Percentiles rank a stretch among this genome's conserved stretches.
These are phyloP conservation scores for Fusarium avenaceum DNA, from an alignment of 2,329 filamentous ascomycete genomes.

Conservation along the genomic window DNA sequence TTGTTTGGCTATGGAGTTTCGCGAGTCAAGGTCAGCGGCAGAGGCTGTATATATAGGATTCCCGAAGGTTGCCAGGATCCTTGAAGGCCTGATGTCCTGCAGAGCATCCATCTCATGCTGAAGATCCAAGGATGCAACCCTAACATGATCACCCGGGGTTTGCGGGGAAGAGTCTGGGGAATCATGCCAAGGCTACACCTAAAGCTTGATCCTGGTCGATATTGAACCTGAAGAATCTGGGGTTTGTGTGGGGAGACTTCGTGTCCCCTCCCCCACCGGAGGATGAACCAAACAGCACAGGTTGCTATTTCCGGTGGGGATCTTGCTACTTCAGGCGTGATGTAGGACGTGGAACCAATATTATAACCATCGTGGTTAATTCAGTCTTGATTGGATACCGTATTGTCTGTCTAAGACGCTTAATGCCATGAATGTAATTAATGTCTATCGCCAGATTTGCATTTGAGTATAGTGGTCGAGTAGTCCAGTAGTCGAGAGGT, in stretches of 20 bases:
- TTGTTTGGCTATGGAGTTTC: neutral
- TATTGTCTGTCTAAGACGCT: no score
- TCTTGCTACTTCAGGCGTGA: no score
- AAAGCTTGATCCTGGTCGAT: slow-evolving; percentile 3
- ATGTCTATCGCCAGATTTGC: no score
- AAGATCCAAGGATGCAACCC: neutral
- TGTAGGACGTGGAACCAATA: no score
- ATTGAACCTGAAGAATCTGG: slow-evolving; percentile 1
- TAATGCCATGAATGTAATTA: no score
- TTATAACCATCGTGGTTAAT: no score
- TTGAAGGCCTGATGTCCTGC: neutral
- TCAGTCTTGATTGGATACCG: no score
- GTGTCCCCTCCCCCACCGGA: slow-evolving; percentile 17
- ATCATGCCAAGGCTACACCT: neutral
- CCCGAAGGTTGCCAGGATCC: neutral
- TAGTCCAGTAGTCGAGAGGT: no score
- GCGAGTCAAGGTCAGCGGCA: slow-evolving; percentile 4
- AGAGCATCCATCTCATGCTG: slow-evolving; percentile 2
- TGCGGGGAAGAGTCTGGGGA: slow-evolving; percentile 27
- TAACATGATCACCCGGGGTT: slow-evolving; percentile 9
- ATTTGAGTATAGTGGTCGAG: no score
- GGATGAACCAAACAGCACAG: no score
- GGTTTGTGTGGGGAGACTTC: slow-evolving; percentile 10
- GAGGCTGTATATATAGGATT: slow-evolving; percentile 21
- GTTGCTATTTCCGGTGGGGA: slow-evolving; percentile 18